Conservation (phyloP, 2,329 filamentous ascomycete genomes). For the Penicillium paneum region DNA sequence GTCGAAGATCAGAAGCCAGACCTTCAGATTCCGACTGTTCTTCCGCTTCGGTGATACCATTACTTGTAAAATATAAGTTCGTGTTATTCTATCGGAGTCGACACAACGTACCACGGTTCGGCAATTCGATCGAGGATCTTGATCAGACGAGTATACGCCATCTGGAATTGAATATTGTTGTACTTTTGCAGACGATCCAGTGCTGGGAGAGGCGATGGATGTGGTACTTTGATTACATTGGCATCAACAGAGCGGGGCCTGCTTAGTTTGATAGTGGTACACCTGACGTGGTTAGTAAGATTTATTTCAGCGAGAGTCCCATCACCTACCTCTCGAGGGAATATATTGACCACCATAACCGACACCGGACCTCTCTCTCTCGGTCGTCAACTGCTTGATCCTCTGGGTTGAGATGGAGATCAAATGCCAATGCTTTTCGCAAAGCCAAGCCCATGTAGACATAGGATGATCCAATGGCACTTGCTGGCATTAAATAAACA, state of each 20-base stretch:
- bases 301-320: constrained; percentile 24
- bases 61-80: neutral
- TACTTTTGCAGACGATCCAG: constrained; percentile 25
- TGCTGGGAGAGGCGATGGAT: constrained; percentile 8
- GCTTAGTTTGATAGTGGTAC: constrained; percentile 16
- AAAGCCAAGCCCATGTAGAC: constrained; percentile 47
- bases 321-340: constrained; percentile 21
- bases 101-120: constrained; percentile 16
- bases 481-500: constrained; percentile 37
- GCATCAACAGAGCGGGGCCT: constrained; percentile 14
- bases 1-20: constrained; percentile 26
- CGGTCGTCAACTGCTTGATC: constrained; percentile 34
- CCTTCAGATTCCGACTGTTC: neutral
- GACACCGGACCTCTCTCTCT: constrained; percentile 48
- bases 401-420: constrained; percentile 40
- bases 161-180: constrained; percentile 35
- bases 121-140: constrained; percentile 32
- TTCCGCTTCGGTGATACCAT: neutral
- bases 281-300: constrained; percentile 24
- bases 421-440: constrained; percentile 53
- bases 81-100: too few species aligned
- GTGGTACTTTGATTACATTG: constrained; percentile 9
- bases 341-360: constrained; percentile 54
- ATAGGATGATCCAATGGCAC: constrained; percentile 34
- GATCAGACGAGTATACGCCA: constrained; percentile 30